Percentiles rank a stretch among this genome's conserved stretches.
These are phyloP conservation scores for Fusarium sp. DNA, from an alignment of 2,329 filamentous ascomycete genomes.

Conservation along the genomic window DNA sequence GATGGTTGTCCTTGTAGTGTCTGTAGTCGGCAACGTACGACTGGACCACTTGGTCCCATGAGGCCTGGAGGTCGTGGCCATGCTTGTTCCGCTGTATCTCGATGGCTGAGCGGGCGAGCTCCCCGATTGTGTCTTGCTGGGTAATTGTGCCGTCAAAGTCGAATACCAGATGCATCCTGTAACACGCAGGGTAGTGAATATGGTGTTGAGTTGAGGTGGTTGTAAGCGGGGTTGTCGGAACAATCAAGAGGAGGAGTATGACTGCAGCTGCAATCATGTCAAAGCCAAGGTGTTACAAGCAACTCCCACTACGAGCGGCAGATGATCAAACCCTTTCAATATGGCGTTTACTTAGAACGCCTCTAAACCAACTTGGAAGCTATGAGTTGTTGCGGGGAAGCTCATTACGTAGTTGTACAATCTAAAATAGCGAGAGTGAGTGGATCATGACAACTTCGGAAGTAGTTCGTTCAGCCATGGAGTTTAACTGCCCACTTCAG, in stretches of 20 bases:
- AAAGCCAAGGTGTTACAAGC: not conserved
- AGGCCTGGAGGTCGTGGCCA: constrained; percentile 49
- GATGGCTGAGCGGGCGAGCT: constrained; percentile 59
- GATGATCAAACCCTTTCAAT: constrained; percentile 14
- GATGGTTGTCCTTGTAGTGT: constrained; percentile 51
- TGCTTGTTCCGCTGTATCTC: constrained; percentile 45
- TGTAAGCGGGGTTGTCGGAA: constrained; percentile 5
- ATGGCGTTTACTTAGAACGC: constrained; percentile 1
- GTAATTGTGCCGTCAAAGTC: constrained; percentile 72
- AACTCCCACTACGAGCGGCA: constrained; percentile 2
- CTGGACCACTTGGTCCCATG: constrained; percentile 59
- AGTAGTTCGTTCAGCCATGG: constrained; percentile 17
- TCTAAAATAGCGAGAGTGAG: constrained; percentile 21
- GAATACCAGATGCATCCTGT: constrained; percentile 59
- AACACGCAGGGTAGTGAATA: constrained; percentile 1
- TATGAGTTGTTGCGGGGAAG: constrained; percentile 35
- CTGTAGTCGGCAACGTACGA: constrained; percentile 58
- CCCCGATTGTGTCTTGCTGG: constrained; percentile 61
- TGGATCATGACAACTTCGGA: constrained; percentile 30
- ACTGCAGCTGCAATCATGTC: constrained; percentile 17
- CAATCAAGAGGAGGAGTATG: constrained; percentile 9
- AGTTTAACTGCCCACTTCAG: not conserved
- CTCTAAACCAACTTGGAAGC: constrained; percentile 18
- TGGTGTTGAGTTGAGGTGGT: constrained; percentile 2
- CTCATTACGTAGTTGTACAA: constrained; percentile 34